These are phyloP conservation scores for Pyronema domesticum DNA, from an alignment of 495 filamentous ascomycete genomes.

Conservation along the genomic window DNA sequence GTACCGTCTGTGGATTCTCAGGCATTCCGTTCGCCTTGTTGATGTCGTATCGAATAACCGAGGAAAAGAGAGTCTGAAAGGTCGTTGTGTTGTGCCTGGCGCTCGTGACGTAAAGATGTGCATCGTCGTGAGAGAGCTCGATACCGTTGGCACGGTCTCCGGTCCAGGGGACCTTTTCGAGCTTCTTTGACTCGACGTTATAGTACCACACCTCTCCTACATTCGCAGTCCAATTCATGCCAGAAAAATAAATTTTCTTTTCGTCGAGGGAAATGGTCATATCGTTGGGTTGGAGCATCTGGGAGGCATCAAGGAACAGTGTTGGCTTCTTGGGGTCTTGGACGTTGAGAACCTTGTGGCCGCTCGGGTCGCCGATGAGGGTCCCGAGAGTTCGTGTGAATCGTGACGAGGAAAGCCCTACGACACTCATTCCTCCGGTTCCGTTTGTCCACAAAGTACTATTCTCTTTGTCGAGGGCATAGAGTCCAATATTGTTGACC, in stretches of 20 bases:
- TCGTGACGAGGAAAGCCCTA: slow-evolving; percentile 6
- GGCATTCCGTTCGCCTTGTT: slow-evolving; percentile 7
- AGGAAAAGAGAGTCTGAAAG: background rate
- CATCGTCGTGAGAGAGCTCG: slow-evolving; percentile 9
- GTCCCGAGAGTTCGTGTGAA: slow-evolving; percentile 1
- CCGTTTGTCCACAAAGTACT: background rate
- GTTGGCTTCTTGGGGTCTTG: background rate
- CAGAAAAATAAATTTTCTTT: slow-evolving; percentile 8
- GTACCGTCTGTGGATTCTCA: background rate
- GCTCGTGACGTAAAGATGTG: slow-evolving; percentile 10
- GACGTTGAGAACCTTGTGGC: slow-evolving; percentile 1
- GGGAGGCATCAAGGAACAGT: background rate
- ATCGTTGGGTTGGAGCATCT: slow-evolving; percentile 13
- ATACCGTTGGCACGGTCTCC: slow-evolving; percentile 9
- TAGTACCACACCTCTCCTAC: slow-evolving; percentile 7
- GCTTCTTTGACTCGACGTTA: background rate
- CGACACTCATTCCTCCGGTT: background rate
- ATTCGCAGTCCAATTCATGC: slow-evolving; percentile 10
- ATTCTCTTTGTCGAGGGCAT: slow-evolving; percentile 2
- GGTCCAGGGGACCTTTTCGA: slow-evolving; percentile 1
- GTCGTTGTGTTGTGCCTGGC: slow-evolving; percentile 6
- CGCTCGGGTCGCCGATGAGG: slow-evolving; percentile 7
- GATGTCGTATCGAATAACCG: slow-evolving; percentile 7
- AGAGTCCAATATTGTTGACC: slow-evolving; percentile 8
- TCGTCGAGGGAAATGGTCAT: slow-evolving; percentile 7